Base-by-base conservation (phyloP, 1,139 yeast genomes). In the Hyphopichia khmerensis region DNA sequence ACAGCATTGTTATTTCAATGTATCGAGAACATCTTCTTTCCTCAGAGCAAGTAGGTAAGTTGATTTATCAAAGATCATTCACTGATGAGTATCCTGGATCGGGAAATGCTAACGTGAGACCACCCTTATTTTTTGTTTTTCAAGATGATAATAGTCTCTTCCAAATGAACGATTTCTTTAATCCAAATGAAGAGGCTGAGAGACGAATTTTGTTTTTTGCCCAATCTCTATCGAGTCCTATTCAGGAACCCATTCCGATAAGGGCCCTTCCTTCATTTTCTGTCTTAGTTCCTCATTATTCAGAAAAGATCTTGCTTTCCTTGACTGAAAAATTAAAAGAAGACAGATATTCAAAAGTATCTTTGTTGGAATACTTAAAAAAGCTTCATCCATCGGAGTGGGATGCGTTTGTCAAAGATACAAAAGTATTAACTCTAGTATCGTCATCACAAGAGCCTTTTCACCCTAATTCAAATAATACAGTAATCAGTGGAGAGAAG, bases 131-230 rank as follows among this genome's bases (percentile, higher is more conserved):
- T 57, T 87, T 87, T 59, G 71, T 84, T 4, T 80, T 79, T n/a
- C 90, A 84, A 54, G 95, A 84, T 62, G 95, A 86, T 53, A 75
- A 56, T 30, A 59, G 53, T 44, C 63, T 62, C 21, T 60, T 60
- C 46, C 64, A 57, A 35, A 53, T 57, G 45, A 56, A 62, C 27
- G 74, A 75, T 18, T 71, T 72, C 44, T 77, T 80, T 53, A 64
- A 65, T 7, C 79, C 67, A 48, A 82, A 82, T 37, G 77, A 85
- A 6, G 96, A 87, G 56, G 95, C 95, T 0, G 85, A 86, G 55
- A 67, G 96, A 52, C 70, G 96, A 41, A 79, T 89, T 2, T 83
- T 95, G 0, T 89, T 86, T 55, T 89, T 89, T 72, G 96, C 96
- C 0, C 96, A 88, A 56, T 87, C 96, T 0, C 61, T 89, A 38